Evolutionary conservation across 306 rosid species (phyloP).

Genomic region (Purshia tridentata): DNA sequence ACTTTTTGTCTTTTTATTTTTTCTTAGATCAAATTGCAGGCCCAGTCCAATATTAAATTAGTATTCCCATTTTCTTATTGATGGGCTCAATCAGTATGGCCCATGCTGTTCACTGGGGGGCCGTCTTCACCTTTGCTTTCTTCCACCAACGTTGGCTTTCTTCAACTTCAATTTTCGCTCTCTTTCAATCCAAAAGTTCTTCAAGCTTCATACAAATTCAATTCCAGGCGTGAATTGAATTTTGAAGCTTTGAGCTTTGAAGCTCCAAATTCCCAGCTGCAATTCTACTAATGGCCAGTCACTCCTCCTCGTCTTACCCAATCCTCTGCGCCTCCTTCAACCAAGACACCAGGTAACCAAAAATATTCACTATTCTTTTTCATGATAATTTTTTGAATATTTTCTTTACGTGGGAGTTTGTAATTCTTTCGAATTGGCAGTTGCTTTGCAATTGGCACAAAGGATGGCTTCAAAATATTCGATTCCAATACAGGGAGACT

Average conservation of each 20-base stretch:
- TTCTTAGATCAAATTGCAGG: too few relatives aligned
- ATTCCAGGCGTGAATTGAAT: too few relatives aligned
- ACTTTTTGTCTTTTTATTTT: too few relatives aligned
- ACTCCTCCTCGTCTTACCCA: conserved; percentile 49
- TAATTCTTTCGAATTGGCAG: conserved; percentile 37
- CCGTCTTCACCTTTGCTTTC: too few relatives aligned
- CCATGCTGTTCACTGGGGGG: too few relatives aligned
- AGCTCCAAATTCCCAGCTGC: not conserved
- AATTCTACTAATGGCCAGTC: conserved; percentile 48
- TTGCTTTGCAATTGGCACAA: conserved; percentile 79
- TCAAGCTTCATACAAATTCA: too few relatives aligned
- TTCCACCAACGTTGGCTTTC: too few relatives aligned
- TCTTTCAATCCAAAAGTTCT: too few relatives aligned
- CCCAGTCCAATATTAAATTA: too few relatives aligned
- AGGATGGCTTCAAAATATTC: conserved; percentile 76
- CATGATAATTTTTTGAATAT: not conserved
- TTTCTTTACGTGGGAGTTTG: not conserved
- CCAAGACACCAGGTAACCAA: conserved; percentile 68
- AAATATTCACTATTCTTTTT: not conserved
- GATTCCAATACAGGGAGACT: conserved; percentile 74
- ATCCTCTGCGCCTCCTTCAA: conserved; percentile 89
- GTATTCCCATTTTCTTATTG: too few relatives aligned
- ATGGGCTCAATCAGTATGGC: too few relatives aligned
- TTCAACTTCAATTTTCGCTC: too few relatives aligned
- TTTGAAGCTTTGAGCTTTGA: not conserved